Percentiles rank a stretch among this genome's conserved stretches.
Conservation (phyloP, 225 moss, liverwort and hornwort genomes). For the Rhytidiadelphus loreus region DNA sequence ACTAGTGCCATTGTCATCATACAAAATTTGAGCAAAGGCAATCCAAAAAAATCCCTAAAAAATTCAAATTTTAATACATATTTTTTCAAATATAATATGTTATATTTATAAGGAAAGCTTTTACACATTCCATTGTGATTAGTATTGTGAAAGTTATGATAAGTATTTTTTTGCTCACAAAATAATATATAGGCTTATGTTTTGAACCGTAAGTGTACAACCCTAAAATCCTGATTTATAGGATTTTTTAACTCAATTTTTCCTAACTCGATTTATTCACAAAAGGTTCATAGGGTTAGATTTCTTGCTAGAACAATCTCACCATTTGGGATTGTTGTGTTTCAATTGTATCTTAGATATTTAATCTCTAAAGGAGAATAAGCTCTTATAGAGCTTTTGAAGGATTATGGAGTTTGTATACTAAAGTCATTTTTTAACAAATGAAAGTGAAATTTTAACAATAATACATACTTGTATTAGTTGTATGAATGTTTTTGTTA, state of each 20-base stretch:
- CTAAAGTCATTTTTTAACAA: not conserved
- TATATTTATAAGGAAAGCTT: not conserved
- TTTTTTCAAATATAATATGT: not conserved
- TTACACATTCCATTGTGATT: not conserved
- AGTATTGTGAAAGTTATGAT: not conserved
- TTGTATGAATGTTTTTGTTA: not conserved
- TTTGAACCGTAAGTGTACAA: not conserved
- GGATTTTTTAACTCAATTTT: not conserved
- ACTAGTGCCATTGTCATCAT: too few species aligned
- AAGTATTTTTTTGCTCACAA: not conserved
- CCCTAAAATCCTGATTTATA: rapidly evolving
- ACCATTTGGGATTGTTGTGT: not conserved
- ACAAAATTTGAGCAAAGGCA: not conserved
- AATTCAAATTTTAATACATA: not conserved
- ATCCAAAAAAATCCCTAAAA: not conserved
- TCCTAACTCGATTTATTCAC: too few species aligned
- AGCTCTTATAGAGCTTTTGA: rapidly evolving
- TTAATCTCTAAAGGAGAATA: not conserved
- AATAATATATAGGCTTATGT: not conserved
- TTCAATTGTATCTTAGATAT: not conserved
- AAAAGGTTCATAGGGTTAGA: not conserved
- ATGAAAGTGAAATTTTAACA: not conserved
- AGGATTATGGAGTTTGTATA: rapidly evolving
- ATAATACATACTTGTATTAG: rapidly evolving
- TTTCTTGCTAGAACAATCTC: not conserved